Evolutionary conservation across 345 rosid species (phyloP).

Genomic region (Salix suchowensis): DNA sequence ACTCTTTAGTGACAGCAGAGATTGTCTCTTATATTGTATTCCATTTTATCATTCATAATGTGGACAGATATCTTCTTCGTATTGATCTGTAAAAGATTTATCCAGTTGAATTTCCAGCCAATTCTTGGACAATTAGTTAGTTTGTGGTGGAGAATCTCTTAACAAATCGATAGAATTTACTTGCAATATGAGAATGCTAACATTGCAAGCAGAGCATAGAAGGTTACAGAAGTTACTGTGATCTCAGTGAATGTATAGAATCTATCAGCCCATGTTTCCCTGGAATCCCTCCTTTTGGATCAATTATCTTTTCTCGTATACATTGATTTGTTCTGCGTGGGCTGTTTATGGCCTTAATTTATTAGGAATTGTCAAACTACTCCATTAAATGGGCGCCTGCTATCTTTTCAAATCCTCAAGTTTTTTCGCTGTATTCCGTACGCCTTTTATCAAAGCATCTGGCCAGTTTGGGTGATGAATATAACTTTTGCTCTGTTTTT

Average conservation of each 20-base stretch:
- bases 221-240: not conserved
- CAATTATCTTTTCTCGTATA: not conserved
- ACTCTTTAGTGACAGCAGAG: not conserved
- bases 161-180: not conserved
- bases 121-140: not conserved
- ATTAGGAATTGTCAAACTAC: not conserved
- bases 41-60: slow-evolving; percentile 1
- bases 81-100: not conserved
- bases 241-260: not conserved
- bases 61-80: not conserved
- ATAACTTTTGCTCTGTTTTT: too few species aligned
- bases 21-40: slow-evolving; percentile 1
- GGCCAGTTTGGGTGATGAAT: too few species aligned
- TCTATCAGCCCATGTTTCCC: not conserved
- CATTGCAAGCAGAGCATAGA: not conserved
- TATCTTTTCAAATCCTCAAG: too few species aligned
- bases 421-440: too few species aligned
- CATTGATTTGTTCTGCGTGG: not conserved
- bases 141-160: not conserved
- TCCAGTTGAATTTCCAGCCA: not conserved
- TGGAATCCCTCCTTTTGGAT: not conserved
- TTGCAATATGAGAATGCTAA: not conserved
- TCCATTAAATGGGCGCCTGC: not conserved
- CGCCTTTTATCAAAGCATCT: too few species aligned
- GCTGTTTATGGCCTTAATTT: not conserved